Evolutionary conservation across 129 eudicot genomes (phyloP).

Genomic region (Chrysanthemum makinoi): DNA sequence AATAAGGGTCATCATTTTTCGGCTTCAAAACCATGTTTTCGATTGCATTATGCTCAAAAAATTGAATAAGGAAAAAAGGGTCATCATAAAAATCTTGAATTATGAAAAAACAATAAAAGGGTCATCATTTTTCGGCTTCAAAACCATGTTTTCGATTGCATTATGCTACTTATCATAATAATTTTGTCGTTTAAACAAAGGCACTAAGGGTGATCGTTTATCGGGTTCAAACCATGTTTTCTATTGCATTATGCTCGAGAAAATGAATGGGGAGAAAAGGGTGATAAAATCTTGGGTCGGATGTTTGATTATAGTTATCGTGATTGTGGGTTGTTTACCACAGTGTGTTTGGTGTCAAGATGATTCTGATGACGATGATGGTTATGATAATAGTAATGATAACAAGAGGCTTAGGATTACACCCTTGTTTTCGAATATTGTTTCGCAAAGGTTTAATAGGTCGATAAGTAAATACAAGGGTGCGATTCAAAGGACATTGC

Average conservation of each 20-base stretch:
- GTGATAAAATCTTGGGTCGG: conserved; percentile 34
- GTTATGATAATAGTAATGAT: conserved; percentile 27
- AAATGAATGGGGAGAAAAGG: conserved; percentile 44
- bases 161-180: too few relatives aligned
- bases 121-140: too few relatives aligned
- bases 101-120: too few relatives aligned
- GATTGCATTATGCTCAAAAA: too few relatives aligned
- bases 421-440: conserved; percentile 47
- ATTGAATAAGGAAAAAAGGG: too few relatives aligned
- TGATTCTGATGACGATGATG: conserved; percentile 21
- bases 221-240: background rate
- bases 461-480: conserved; percentile 43
- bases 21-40: too few relatives aligned
- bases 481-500: conserved; percentile 46
- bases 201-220: too few relatives aligned
- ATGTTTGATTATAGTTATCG: conserved; percentile 31
- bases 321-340: conserved; percentile 34
- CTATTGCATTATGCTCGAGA: conserved; percentile 22
- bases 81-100: too few relatives aligned
- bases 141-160: too few relatives aligned
- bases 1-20: too few relatives aligned
- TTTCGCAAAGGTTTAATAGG: conserved; percentile 35
- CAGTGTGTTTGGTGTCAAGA: conserved; percentile 40
- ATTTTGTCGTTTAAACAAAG: too few relatives aligned
- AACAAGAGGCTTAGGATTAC: conserved; percentile 41